phyloP scores from a whole-genome alignment of 257 asterid species.

The Solanum clarkiae region DNA sequence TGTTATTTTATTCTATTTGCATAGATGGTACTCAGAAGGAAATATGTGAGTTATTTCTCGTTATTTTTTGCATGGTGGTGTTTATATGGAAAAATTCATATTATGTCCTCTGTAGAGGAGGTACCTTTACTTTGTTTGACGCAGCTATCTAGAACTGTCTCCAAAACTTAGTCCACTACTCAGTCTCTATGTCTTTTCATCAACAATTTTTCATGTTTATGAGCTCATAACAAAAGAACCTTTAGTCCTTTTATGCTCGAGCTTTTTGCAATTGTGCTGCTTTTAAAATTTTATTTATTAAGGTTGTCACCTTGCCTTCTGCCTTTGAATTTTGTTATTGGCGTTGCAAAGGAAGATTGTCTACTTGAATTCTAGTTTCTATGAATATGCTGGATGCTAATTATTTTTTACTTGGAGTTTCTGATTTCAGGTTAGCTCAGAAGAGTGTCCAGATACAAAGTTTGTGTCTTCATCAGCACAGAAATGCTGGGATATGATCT shows the following conservation, averaged over 20 bases:
- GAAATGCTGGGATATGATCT: slow-evolving; percentile 61
- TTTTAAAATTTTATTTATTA: not conserved
- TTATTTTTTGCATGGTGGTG: not conserved
- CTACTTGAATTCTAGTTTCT: not conserved
- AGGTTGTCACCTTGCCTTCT: not conserved
- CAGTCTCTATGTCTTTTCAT: not conserved
- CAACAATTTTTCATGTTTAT: not conserved
- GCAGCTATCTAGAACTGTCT: not conserved
- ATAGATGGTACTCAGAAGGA: not conserved
- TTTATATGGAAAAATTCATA: not conserved
- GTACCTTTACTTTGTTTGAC: not conserved
- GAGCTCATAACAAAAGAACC: not conserved
- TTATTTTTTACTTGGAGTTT: not conserved
- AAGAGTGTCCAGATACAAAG: slow-evolving; percentile 34
- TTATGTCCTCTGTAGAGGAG: not conserved
- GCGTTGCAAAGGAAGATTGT: not conserved
- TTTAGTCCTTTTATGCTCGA: not conserved
- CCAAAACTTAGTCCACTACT: not conserved
- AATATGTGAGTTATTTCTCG: not conserved
- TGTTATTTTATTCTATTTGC: not conserved
- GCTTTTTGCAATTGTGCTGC: not conserved
- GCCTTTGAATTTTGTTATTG: not conserved
- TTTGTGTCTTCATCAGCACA: slow-evolving; percentile 32
- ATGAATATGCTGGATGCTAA: not conserved
- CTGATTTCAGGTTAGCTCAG: slow-evolving; percentile 46